A percentile compares a stretch with the other conserved stretches of the same genome.
phyloP scores from a whole-genome alignment of 805 yeast genomes.

The Tetrapisispora taiwanensis region DNA sequence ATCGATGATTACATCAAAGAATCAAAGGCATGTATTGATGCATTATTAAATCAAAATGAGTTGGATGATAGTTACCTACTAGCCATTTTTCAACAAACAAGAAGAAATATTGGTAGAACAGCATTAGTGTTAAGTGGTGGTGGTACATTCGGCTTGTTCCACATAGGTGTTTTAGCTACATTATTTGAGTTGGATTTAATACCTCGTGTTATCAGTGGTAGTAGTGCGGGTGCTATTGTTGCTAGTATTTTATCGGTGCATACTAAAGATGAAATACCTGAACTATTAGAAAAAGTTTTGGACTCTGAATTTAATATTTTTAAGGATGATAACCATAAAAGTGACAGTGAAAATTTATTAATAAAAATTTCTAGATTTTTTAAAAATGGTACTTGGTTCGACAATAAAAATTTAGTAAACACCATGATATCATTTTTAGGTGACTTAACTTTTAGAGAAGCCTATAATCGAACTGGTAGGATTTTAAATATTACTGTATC shows the following conservation, averaged over 20 bases:
- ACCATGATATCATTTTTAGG: constrained; percentile 76
- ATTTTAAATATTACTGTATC: constrained; percentile 88
- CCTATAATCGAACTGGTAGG: constrained; percentile 84
- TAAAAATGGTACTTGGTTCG: constrained; percentile 84
- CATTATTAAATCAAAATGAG: constrained; percentile 18
- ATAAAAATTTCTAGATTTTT: constrained; percentile 47
- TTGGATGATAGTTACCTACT: constrained; percentile 60
- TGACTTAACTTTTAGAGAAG: constrained; percentile 84
- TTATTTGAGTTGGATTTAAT: constrained; percentile 60
- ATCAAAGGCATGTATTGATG: constrained; percentile 42
- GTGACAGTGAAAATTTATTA: constrained; percentile 41
- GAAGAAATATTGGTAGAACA: constrained; percentile 85
- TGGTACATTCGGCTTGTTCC: constrained; percentile 82
- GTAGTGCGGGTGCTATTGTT: constrained; percentile 89
- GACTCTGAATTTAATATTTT: constrained; percentile 42
- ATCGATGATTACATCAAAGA: constrained; percentile 77
- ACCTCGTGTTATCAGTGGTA: constrained; percentile 83
- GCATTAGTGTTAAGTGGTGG: constrained; percentile 91
- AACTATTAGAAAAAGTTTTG: constrained; percentile 37
- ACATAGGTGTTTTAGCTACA: constrained; percentile 79
- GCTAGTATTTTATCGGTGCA: constrained; percentile 82
- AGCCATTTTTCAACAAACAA: constrained; percentile 71
- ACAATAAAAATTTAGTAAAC: constrained; percentile 53
- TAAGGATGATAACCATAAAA: constrained; percentile 40
- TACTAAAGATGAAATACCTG: constrained; percentile 60